Evolutionary conservation across 2,329 filamentous ascomycete genomes (phyloP).

Genomic region (Trichoderma sp.): DNA sequence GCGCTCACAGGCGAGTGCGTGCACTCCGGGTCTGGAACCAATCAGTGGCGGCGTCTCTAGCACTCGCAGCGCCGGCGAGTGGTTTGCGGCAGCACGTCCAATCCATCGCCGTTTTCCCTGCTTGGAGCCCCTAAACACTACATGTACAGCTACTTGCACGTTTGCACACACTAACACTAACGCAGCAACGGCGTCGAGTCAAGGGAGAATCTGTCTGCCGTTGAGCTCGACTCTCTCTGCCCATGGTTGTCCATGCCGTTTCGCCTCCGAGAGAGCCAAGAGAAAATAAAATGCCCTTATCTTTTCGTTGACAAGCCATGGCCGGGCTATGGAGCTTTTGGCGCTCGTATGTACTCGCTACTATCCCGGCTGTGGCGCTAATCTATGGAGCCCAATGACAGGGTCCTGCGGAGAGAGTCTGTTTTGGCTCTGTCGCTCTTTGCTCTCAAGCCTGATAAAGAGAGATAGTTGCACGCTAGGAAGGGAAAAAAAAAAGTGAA

Average conservation of each 20-base stretch:
- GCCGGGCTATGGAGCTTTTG: neutral
- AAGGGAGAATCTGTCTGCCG: neutral
- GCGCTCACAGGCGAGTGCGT: conserved; percentile 7
- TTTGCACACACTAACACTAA: neutral
- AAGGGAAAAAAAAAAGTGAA: neutral
- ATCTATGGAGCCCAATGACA: conserved; percentile 24
- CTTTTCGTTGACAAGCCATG: neutral
- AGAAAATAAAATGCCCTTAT: neutral
- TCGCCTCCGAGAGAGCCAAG: neutral
- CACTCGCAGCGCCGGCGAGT: conserved; percentile 8
- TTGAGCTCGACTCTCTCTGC: neutral
- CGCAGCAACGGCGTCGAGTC: neutral
- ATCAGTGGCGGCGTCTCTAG: conserved; percentile 9
- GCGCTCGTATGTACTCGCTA: neutral
- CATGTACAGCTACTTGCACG: neutral
- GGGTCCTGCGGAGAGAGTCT: neutral
- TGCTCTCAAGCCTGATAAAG: neutral
- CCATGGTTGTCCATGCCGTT: neutral
- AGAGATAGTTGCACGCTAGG: neutral
- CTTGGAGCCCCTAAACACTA: neutral
- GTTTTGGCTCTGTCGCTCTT: neutral
- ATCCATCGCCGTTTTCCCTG: neutral
- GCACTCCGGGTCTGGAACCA: neutral
- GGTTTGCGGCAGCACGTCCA: conserved; percentile 1
- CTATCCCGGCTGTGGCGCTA: conserved; percentile 21